These are phyloP conservation scores for Pythium aphanidermatum DNA, from an alignment of 352 stramenopile genomes.

Conservation along the genomic window DNA sequence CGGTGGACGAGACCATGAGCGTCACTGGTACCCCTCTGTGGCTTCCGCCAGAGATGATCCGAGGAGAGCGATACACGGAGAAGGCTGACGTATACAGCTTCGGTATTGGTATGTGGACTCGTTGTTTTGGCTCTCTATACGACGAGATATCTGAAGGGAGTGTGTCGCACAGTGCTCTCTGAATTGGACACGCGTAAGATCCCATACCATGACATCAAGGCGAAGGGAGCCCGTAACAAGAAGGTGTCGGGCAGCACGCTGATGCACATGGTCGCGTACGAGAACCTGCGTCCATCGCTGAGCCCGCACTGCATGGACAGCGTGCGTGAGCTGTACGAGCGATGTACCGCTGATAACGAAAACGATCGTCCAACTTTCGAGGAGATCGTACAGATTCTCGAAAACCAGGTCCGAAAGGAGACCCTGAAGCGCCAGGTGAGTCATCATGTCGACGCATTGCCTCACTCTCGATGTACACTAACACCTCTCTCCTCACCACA, in stretches of 20 bases:
- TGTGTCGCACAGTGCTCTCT: conserved; percentile 46
- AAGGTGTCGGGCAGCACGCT: conserved; percentile 80
- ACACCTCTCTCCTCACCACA: too few species aligned
- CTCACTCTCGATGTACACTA: too few species aligned
- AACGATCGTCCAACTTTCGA: conserved; percentile 73
- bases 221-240: conserved; percentile 75
- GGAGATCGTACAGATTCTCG: conserved; percentile 79
- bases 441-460: too few species aligned
- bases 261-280: conserved; percentile 89
- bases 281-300: conserved; percentile 78
- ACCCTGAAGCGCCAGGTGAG: conserved; percentile 74
- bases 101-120: conserved; percentile 51
- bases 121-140: not conserved
- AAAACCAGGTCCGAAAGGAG: conserved; percentile 83
- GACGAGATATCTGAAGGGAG: not conserved
- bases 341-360: conserved; percentile 76
- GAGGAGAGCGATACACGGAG: conserved; percentile 82
- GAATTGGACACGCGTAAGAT: conserved; percentile 85
- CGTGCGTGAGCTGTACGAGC: conserved; percentile 72
- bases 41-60: conserved; percentile 87
- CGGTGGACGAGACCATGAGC: conserved; percentile 93
- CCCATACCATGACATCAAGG: conserved; percentile 86
- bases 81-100: conserved; percentile 88
- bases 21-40: conserved; percentile 79
- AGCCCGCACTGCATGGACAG: conserved; percentile 81